Percentiles rank a stretch among this genome's conserved stretches.
Conservation (phyloP, 1,139 yeast species). For the Hemisphaericaspora subhashii region DNA sequence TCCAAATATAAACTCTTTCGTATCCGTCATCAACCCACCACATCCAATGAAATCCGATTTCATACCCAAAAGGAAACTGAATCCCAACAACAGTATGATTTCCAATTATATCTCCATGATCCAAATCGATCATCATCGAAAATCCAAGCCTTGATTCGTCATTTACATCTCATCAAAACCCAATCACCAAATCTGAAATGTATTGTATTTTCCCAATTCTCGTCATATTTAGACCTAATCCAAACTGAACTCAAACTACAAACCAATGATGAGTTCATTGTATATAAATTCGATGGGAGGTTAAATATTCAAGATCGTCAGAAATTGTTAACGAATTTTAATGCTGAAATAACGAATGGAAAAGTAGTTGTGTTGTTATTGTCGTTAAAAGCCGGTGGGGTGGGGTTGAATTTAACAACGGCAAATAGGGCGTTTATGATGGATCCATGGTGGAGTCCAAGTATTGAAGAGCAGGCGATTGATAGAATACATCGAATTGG, state of each 20-base stretch:
- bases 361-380: constrained; percentile 61
- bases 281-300: constrained; percentile 80
- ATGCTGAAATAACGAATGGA: constrained; percentile 24
- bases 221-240: constrained; percentile 76
- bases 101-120: constrained; percentile 43
- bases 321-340: constrained; percentile 57
- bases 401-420: constrained; percentile 83
- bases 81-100: constrained; percentile 23
- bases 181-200: constrained; percentile 67
- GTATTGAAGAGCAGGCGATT: constrained; percentile 92
- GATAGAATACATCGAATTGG: constrained; percentile 94
- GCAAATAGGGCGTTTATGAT: constrained; percentile 87
- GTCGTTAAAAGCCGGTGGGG: constrained; percentile 93
- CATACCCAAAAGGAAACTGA: constrained; percentile 25
- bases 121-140: constrained; percentile 68
- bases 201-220: constrained; percentile 90
- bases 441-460: constrained; percentile 99
- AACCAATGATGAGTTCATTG: constrained; percentile 32
- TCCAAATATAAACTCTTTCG: constrained; percentile 46
- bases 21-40: constrained; percentile 29
- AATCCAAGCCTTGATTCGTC: constrained; percentile 65
- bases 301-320: constrained; percentile 68
- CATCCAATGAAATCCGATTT: constrained; percentile 34
- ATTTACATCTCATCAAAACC: constrained; percentile 52
- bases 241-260: constrained; percentile 56